Evolutionary conservation across 139 green algal genomes (phyloP), one percentile per base, ranked within the genome.

Genomic region (Coccomyxa sp.): DNA sequence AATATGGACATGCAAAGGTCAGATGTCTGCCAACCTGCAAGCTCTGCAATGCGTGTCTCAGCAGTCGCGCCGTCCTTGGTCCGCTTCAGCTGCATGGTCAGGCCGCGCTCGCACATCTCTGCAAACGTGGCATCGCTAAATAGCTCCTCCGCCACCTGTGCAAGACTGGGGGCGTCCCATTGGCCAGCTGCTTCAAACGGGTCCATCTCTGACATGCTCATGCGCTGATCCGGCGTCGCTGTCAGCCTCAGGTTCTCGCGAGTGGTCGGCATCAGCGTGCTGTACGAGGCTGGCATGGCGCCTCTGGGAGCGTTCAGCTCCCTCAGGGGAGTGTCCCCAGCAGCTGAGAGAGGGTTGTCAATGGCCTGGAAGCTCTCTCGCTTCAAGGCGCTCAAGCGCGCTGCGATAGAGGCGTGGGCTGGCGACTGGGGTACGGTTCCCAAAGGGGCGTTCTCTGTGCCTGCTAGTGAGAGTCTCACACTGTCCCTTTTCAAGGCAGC

Each of bases 11-110:
- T 78, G 36, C 0, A 79, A 79, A 31, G 8, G 36, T 24, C 29
- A 16, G 0, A 74, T 64, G 39, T 18, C 33, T 14, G 27, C 6
- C 33, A 33, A 90, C 87, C 89, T 81, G 92, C 92, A 7, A 97
- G 88, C 87, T 97, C 92, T 16, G 86, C 71, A 22, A 97, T 95
- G 37, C 91, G 85, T 16, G 87, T 92, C 55, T 93, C 82, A 14
- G 91, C 87, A 5, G 92, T 97, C 18, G 92, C 91, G 0, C 92
- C 92, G 39, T 96, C 90, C 75, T 89, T 92, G 12, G 90, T 96
- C 33, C 92, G 88, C 77, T 92, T 87, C 82, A 96, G 87, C 83
- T 92, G 87, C 69, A 82, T 85, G 44, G 80, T 87, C 69, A 96
- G 74, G n/a, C 83, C 90, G 16, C 90, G 87, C 35, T 91, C 83